Evolutionary conservation across 441 rosid genomes (phyloP), one percentile per base, ranked within the genome.

Genomic region (Cnidoscolus chayamansa): DNA sequence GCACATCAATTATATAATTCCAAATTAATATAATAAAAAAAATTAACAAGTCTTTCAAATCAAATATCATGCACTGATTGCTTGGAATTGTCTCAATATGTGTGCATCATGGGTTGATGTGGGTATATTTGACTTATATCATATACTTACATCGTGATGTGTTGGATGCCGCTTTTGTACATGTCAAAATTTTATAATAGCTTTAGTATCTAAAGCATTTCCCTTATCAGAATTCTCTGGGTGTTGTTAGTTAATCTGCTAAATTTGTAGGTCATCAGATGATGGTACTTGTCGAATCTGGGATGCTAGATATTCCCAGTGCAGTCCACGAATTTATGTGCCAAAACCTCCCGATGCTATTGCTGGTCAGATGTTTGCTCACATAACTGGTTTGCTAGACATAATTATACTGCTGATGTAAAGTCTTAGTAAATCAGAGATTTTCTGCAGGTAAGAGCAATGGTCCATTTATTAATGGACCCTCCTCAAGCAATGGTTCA

Each of bases 251-350:
- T 77, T 63, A 74, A 58, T 76, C 60, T 80, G 72, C 65, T 76
- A 37, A 63, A 63, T 79, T 59, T 88, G 80, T 79, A 93, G 98
- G 84, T 93, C 99, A 70, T 93, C 99, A 0, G 98, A 96, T 82
- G 99, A 93, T 89, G 97, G 99, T 79, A 96, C 97, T 74, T 96
- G 98, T 81, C 90, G 99, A 80, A 84, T 96, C 82, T 96, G 98
- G 99, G 99, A 96, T 86, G 97, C 96, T 77, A 86, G 91, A 78
- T 73, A 78, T 81, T 82, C 97, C 51, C 96, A 90, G 56, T 75
- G 84, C 74, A 50, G 82, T 75, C 97, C 93, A 20, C 89, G 92
- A 64, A 86, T 93, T 71, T 96, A 89, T 77, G 84, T 83, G 74
- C 97, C 99, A 63, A 90, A 81, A 81, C 94, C 97, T 73, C 84